Base-by-base conservation (phyloP, 2,329 filamentous ascomycete species). In the Phyllosticta citribraziliensis region DNA sequence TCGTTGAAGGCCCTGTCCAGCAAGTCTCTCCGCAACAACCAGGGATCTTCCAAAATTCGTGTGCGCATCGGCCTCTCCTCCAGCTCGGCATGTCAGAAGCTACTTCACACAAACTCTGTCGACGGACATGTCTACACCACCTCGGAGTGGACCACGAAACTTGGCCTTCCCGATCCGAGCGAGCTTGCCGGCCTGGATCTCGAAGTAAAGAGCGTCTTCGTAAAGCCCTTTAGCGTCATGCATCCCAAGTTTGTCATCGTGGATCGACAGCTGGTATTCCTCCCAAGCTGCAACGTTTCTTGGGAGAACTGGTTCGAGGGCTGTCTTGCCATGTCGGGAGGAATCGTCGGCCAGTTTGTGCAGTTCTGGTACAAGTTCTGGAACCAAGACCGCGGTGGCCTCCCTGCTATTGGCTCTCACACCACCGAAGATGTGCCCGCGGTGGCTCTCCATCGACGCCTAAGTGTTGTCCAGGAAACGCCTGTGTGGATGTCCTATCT, bases 271-370 rank as follows among this genome's bases (percentile, higher is more conserved):
- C 79, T 75, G 2, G 87, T 87, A 0, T 86, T 87, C 67, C 72
- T 94, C 10, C 89, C 89, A 0, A 91, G 87, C 67, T 92, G 88
- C 72, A 95, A 95, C 67, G 84, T 95, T 4, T 91, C 88, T 68
- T 94, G 88, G 88, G 90, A 94, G 72, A 74, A 84, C n/a, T 95
- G 90, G 90, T 86, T 93, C 25, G 90, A 95, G 71, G 88, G 87
- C 0, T 89, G 86, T 61, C 75, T 93, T 3, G 83, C 85, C 60
- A 73, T 93, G 11, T 78, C 78, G 6, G 89, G 88, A 0, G 76
- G 79, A 0, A 78, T 87, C 0, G 83, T 91, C 0, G 66, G 71
- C 3, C 77, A 80, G n/a, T 80, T 94, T 50, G 65, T 88, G 52
- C 70, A 76, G 1, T 93, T 93, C 68, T 91, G 89, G 73, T 70